Evolutionary conservation across 139 green algal genomes (phyloP).

Genomic region (Chlamydomonas urium): DNA sequence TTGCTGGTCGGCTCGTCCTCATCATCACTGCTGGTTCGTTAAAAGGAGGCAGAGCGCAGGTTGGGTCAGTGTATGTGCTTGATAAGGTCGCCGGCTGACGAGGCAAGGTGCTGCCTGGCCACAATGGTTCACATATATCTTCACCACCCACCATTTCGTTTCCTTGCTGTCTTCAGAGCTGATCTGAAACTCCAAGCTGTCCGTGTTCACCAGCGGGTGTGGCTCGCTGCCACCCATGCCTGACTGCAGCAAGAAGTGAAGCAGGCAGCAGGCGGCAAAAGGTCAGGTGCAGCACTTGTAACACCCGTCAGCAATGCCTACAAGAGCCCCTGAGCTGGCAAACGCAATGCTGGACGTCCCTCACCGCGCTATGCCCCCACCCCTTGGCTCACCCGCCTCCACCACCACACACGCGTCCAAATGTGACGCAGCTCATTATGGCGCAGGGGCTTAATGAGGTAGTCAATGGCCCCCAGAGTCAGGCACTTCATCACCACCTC

Average conservation of each 20-base stretch:
- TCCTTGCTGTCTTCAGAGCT: conserved; percentile 8
- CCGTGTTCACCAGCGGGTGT: background rate
- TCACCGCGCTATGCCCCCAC: too few species aligned
- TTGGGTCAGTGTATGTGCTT: too few species aligned
- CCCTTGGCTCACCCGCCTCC: conserved; percentile 30
- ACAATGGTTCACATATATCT: background rate
- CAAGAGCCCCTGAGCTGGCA: too few species aligned
- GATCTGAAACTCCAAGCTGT: conserved; percentile 5
- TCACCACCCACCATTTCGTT: conserved; percentile 4
- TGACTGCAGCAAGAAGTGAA: too few species aligned
- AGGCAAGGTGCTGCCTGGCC: background rate
- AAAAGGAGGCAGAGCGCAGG: background rate
- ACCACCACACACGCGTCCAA: conserved; percentile 81
- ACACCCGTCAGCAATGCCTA: too few species aligned
- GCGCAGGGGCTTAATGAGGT: conserved; percentile 79
- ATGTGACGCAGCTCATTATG: conserved; percentile 81
- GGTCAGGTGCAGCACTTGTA: too few species aligned
- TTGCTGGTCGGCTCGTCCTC: conserved; percentile 56
- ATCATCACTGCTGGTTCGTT: conserved; percentile 40
- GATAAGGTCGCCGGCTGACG: too few species aligned
- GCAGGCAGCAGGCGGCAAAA: too few species aligned
- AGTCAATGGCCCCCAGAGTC: conserved; percentile 78
- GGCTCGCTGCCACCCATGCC: too few species aligned
- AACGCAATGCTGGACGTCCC: too few species aligned
- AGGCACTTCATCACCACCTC: conserved; percentile 71